Conservation (phyloP, 2,329 filamentous ascomycete genomes). For the Ascochyta fabae region DNA sequence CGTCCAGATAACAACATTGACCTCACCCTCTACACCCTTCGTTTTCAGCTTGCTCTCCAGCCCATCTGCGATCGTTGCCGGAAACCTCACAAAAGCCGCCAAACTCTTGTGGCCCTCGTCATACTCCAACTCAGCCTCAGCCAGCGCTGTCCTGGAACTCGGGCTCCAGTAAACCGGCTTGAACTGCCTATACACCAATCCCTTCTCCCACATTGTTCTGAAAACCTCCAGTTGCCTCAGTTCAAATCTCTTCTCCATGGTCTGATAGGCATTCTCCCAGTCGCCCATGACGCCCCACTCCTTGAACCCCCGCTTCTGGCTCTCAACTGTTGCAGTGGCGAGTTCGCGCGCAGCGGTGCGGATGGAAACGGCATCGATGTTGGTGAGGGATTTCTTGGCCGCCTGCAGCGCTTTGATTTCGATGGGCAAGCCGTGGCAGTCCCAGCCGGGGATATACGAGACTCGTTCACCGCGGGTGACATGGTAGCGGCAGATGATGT, state of each 20-base stretch:
- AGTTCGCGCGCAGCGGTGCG: slow-evolving; percentile 69
- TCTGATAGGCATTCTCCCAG: slow-evolving; percentile 78
- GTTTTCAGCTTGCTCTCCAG: slow-evolving; percentile 43
- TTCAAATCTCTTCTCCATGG: slow-evolving; percentile 79
- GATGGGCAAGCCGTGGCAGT: slow-evolving; percentile 96
- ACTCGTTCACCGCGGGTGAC: slow-evolving; percentile 78
- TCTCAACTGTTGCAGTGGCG: slow-evolving; percentile 70
- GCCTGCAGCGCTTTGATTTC: slow-evolving; percentile 89
- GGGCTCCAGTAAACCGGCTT: slow-evolving; percentile 90
- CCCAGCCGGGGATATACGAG: slow-evolving; percentile 90
- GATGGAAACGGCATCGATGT: slow-evolving; percentile 61
- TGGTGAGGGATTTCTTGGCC: slow-evolving; percentile 48
- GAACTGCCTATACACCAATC: slow-evolving; percentile 75
- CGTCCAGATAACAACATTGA: slow-evolving; percentile 95
- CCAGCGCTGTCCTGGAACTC: slow-evolving; percentile 77
- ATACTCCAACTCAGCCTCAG: slow-evolving; percentile 86
- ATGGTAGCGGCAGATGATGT: slow-evolving; percentile 85
- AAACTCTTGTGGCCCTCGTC: slow-evolving; percentile 74
- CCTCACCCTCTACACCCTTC: slow-evolving; percentile 17
- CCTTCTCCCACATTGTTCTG: slow-evolving; percentile 72
- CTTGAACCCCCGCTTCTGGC: slow-evolving; percentile 76
- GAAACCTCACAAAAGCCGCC: slow-evolving; percentile 82
- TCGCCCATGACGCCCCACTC: slow-evolving; percentile 81
- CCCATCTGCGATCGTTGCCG: slow-evolving; percentile 59
- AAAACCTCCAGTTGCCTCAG: slow-evolving; percentile 77